These are phyloP conservation scores for Syzygium grande DNA, from an alignment of 345 rosid genomes.

Conservation along the genomic window DNA sequence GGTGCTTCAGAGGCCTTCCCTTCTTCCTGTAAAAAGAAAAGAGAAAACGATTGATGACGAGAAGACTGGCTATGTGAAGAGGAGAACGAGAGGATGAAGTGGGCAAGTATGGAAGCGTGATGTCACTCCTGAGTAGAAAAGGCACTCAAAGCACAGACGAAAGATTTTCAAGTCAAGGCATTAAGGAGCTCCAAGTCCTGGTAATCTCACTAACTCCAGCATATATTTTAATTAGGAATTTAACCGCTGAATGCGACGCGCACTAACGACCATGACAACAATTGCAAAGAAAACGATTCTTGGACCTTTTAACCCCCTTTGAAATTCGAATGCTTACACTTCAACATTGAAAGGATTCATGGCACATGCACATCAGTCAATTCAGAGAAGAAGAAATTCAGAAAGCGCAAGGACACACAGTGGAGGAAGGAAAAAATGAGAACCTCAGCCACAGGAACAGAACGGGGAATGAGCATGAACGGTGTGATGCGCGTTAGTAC, in stretches of 20 bases:
- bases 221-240: neutral
- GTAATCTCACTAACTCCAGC: neutral
- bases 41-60: neutral
- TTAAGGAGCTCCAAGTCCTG: neutral
- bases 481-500: neutral
- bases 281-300: neutral
- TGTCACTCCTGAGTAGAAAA: neutral
- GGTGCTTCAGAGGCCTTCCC: neutral
- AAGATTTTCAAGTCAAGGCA: neutral
- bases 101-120: neutral
- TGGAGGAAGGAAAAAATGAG: neutral
- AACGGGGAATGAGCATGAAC: neutral
- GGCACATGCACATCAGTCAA: neutral
- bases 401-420: neutral
- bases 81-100: neutral
- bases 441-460: neutral
- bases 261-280: neutral
- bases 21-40: neutral
- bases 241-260: neutral
- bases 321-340: neutral
- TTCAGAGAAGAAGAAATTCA: neutral
- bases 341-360: neutral
- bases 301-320: neutral
- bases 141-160: neutral
- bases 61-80: neutral